Base-by-base conservation (phyloP, 768 basidiomycete genomes). In the Lyophyllum decastes region DNA sequence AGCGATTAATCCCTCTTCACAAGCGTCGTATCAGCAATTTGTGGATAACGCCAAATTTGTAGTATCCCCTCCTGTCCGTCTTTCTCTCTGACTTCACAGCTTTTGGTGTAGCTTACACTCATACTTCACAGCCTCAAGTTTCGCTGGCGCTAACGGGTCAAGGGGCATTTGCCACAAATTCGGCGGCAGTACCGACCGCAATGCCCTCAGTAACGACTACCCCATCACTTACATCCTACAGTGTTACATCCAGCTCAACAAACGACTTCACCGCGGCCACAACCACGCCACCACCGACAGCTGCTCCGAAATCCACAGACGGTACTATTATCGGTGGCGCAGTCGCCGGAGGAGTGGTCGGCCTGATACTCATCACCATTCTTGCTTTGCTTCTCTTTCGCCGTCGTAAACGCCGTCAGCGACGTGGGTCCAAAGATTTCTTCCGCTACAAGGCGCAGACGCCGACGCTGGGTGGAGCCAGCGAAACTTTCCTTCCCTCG, bases 1-100 rank as follows among this genome's bases (percentile, higher is more conserved):
- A 4, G 74, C 59, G 10, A 78, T 78, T 49, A 78, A 78, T 55
- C 69, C 74, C 4, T 68, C 74, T 48, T 68, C 72, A 38, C 65
- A 64, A 21, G 25, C 17, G 7, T 51, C 57, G 49, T 75, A 64
- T 48, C 30, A 66, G 4, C 56, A 66, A 30, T 76, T 62, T 46
- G n/a, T 61, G 24, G 54, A 62, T 12, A 66, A 69, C 33, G 75
- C 75, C 10, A 72, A 71, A 50, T 16, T 40, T 27, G 72, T 73
- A 11, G 64, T 69, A 1, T 57, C 47, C 14, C 57, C 64, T 10
- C 63, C 71, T n/a, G 52, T 54, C 22, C 71, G 73, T 64, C 60
- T 68, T 63, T 26, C 46, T 46, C 26, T 45, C 5, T 16, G 43
- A 27, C 24, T 19, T 11, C 27, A 4, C 30, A 35, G 4, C 16